Conservation (phyloP, 768 basidiomycete genomes). For the Mycena filopes region DNA sequence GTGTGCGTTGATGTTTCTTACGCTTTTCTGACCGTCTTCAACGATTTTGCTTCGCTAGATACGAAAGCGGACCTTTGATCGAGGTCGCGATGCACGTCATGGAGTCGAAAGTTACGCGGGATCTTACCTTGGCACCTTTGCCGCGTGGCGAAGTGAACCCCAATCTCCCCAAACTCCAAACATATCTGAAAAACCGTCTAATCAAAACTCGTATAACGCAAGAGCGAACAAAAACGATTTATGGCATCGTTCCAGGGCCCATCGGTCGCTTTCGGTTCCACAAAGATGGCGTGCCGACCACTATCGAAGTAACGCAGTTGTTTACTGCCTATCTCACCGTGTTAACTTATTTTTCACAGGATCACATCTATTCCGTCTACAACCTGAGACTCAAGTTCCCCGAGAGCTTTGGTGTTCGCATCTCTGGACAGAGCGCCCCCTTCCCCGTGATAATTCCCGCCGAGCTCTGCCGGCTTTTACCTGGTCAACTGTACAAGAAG, state of each 20-base stretch:
- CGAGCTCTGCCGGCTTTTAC: constrained; percentile 57
- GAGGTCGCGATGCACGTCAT: constrained; percentile 46
- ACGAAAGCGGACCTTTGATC: constrained; percentile 42
- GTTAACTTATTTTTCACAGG: constrained; percentile 42
- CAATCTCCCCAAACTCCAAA: constrained; percentile 45
- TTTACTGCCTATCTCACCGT: neutral
- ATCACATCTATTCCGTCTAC: constrained; percentile 50
- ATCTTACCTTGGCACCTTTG: constrained; percentile 44
- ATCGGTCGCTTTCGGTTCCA: constrained; percentile 50
- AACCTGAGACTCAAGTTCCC: constrained; percentile 47
- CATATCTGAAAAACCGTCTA: constrained; percentile 49
- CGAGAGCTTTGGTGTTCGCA: constrained; percentile 49
- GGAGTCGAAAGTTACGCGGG: constrained; percentile 38
- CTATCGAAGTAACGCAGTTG: constrained; percentile 49
- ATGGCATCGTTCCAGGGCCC: constrained; percentile 47
- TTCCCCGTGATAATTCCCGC: constrained; percentile 56
- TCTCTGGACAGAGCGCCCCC: constrained; percentile 39
- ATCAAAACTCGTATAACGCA: constrained; percentile 43
- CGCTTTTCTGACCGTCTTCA: constrained; percentile 2
- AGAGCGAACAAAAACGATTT: constrained; percentile 47
- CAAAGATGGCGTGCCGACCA: constrained; percentile 48
- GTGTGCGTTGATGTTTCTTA: constrained; percentile 47
- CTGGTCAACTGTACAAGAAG: constrained; percentile 61
- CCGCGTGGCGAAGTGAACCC: constrained; percentile 14
- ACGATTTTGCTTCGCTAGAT: constrained; percentile 36